Conservation (phyloP, 768 basidiomycete genomes). For the Pulveroboletus ravenelii region DNA sequence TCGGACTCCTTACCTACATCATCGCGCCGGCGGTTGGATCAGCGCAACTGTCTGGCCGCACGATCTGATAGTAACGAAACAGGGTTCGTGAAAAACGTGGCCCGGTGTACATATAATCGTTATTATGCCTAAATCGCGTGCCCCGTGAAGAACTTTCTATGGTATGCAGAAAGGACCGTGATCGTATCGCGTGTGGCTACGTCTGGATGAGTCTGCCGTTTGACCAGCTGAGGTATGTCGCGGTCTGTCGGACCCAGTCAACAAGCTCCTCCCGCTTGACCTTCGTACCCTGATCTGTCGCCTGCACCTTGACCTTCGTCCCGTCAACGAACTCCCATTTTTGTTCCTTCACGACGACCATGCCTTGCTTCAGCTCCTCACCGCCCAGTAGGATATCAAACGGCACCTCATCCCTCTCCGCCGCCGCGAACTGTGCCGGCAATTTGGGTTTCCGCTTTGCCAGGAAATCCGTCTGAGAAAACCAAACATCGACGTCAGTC, state of each 20-base stretch:
- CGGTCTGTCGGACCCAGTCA: constrained; percentile 51
- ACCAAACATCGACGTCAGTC: constrained; percentile 1
- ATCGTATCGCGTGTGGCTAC: no score
- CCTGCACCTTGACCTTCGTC: constrained; percentile 59
- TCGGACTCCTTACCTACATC: no score
- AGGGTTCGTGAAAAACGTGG: no score
- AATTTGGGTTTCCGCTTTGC: constrained; percentile 92
- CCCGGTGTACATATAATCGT: no score
- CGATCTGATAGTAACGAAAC: no score
- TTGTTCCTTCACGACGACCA: constrained; percentile 91
- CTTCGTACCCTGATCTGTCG: constrained; percentile 58
- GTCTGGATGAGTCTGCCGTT: constrained; percentile 28
- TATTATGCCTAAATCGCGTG: not conserved
- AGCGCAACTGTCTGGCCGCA: no score
- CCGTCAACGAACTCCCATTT: constrained; percentile 72
- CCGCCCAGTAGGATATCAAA: constrained; percentile 90
- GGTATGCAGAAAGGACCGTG: constrained; percentile 3
- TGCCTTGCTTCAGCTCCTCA: constrained; percentile 77
- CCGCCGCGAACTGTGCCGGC: constrained; percentile 79
- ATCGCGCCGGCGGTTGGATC: no score
- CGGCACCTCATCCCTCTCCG: constrained; percentile 88
- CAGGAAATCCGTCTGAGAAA: constrained; percentile 78
- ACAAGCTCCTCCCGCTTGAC: constrained; percentile 61
- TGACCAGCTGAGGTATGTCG: constrained; percentile 29
- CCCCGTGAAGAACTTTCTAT: not conserved